Evolutionary conservation across 2,329 filamentous ascomycete genomes (phyloP), one percentile per base, ranked within the genome.

Genomic region (Mollisiaceae sp.): DNA sequence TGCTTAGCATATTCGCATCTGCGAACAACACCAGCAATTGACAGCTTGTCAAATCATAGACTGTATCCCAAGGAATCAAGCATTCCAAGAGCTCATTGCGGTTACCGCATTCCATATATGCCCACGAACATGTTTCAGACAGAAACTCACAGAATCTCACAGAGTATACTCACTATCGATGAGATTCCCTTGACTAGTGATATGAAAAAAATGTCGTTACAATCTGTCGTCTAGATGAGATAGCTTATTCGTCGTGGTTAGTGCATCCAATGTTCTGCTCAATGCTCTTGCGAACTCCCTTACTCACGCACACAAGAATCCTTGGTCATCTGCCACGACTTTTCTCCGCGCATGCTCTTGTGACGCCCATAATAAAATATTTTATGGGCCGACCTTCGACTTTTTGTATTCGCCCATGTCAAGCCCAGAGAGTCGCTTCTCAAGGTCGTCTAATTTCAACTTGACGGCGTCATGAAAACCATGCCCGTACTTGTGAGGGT

Each of bases 21-120:
- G 73, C 81, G 62, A 81, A 81, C 71, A 81, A 81, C 63, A 75
- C 76, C 4, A 81, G 79, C 1, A 75, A 80, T 41, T 75, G 0
- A 79, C 74, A 0, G 54, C 59, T 54, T 76, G 77, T 56, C 70
- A 76, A 18, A 79, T 81, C 32, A 75, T 77, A 6, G 75, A 77
- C 0, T 80, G 80, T 60, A 81, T 81, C 62, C 80, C 79, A 0
- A 76, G 78, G 1, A 79, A 76, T 59, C 77, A 80, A 66, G 77
- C 76, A 0, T 73, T 77, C 9, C 78, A 80, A 41, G 76, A 81
- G 22, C 76, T 77, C 1, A 79, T 80, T 54, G 78, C 81, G 8
- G 75, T 81, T 4, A 80, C 79, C 0, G 79, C 79, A 0, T 81
- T n/a, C n/a, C n/a, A 81, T 18, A 43, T 43, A 4, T 80, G 78